A percentile compares a stretch with the other conserved stretches of the same genome.
These are phyloP conservation scores for Coprinopsis strossmayeri DNA, from an alignment of 768 basidiomycete genomes.

Conservation along the genomic window DNA sequence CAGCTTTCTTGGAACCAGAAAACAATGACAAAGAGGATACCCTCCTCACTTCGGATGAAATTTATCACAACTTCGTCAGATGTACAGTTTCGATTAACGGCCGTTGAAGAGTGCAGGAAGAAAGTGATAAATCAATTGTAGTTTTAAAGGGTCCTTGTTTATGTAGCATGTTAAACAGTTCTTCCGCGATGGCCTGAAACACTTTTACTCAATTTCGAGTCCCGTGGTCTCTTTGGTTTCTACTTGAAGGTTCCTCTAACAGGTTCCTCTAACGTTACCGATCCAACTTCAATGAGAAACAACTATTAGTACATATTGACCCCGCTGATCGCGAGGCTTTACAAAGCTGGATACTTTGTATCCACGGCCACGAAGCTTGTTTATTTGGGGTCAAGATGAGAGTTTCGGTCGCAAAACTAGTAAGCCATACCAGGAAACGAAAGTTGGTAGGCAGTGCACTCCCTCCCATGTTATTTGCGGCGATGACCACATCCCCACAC, in stretches of 20 bases:
- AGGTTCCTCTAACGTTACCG: not conserved
- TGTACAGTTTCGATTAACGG: constrained; percentile 33
- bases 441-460: too few relatives aligned
- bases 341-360: too few relatives aligned
- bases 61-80: constrained; percentile 69
- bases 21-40: constrained; percentile 56
- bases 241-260: not conserved
- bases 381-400: too few relatives aligned
- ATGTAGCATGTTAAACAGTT: constrained; percentile 1
- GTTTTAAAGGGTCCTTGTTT: too few relatives aligned
- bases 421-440: too few relatives aligned
- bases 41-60: constrained; percentile 59
- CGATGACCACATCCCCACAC: too few relatives aligned
- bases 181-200: not conserved
- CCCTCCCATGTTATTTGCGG: too few relatives aligned
- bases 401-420: too few relatives aligned
- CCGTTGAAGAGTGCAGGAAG: not conserved
- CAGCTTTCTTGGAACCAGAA: constrained; percentile 57
- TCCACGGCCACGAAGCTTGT: too few relatives aligned
- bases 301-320: not conserved
- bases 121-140: not conserved
- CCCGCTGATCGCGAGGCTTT: too few relatives aligned
- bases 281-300: not conserved
- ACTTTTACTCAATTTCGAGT: not conserved
- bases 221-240: not conserved